Evolutionary conservation across 169 alveolate species (phyloP).

Genomic region (Besnoitia besnoiti): DNA sequence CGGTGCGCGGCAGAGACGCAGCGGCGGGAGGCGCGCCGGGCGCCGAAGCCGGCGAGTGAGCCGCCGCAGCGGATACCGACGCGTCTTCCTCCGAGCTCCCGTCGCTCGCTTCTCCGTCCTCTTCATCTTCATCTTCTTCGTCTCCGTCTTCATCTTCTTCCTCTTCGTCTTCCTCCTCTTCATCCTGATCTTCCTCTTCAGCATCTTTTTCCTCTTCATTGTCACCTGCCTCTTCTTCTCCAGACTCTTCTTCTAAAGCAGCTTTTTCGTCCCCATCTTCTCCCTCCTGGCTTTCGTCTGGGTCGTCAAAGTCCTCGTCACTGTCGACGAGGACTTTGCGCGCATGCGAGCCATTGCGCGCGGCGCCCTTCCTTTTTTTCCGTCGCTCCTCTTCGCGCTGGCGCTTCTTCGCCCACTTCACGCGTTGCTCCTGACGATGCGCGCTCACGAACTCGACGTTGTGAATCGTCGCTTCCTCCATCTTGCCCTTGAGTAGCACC

Average conservation of each 20-base stretch:
- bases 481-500: conserved; percentile 48
- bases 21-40: background rate
- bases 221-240: background rate
- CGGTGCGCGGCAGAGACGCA: background rate
- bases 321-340: background rate
- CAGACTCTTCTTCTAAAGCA: background rate
- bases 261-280: background rate
- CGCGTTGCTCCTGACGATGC: conserved; percentile 50
- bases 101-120: background rate
- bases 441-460: conserved; percentile 56
- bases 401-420: conserved; percentile 26
- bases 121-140: background rate
- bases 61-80: background rate
- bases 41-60: background rate
- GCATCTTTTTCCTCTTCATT: background rate
- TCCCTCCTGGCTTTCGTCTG: background rate
- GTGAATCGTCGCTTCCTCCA: conserved; percentile 61
- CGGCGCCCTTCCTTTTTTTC: background rate
- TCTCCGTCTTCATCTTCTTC: background rate
- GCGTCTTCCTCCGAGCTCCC: background rate
- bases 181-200: background rate
- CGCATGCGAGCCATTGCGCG: background rate
- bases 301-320: background rate
- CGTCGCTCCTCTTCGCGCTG: background rate
- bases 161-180: background rate